Percentiles rank a stretch among this genome's conserved stretches.
Conservation (phyloP, 306 rosid species). For the Quercus gilva region DNA sequence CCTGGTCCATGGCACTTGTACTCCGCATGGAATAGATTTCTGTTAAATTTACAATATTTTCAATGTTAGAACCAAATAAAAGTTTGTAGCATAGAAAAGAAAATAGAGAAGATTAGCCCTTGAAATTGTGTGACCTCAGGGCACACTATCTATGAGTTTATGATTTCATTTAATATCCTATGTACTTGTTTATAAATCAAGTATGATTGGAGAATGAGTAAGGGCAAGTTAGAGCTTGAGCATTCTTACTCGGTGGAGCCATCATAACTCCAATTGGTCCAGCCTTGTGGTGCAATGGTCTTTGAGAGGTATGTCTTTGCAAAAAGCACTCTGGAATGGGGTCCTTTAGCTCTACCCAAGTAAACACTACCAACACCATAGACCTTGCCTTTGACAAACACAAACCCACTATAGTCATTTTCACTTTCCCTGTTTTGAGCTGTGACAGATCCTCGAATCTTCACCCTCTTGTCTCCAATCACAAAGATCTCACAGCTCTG, state of each 20-base stretch:
- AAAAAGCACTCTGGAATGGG: slow-evolving; percentile 64
- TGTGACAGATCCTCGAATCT: slow-evolving; percentile 63
- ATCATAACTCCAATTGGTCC: slow-evolving; percentile 77
- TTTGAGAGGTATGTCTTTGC: slow-evolving; percentile 58
- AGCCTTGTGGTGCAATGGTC: slow-evolving; percentile 53
- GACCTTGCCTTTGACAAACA: slow-evolving; percentile 59
- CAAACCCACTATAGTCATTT: slow-evolving; percentile 57
- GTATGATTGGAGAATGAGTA: background rate
- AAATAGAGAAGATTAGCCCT: no score
- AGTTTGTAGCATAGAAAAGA: no score
- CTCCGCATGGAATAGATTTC: slow-evolving; percentile 64
- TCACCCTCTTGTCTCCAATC: slow-evolving; percentile 58
- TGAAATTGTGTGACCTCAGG: no score
- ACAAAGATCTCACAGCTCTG: slow-evolving; percentile 82
- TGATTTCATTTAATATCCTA: no score
- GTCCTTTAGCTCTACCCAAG: slow-evolving; percentile 74
- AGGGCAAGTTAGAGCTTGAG: background rate
- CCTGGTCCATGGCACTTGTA: slow-evolving; percentile 71
- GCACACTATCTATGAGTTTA: no score
- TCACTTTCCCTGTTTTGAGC: slow-evolving; percentile 54
- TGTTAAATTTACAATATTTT: slow-evolving; percentile 18
- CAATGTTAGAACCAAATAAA: background rate
- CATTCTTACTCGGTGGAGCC: slow-evolving; percentile 65
- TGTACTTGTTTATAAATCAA: no score
- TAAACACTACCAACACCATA: slow-evolving; percentile 70